phyloP scores from a whole-genome alignment of 2,329 filamentous ascomycete species.

The Epicoccum sorghinum region DNA sequence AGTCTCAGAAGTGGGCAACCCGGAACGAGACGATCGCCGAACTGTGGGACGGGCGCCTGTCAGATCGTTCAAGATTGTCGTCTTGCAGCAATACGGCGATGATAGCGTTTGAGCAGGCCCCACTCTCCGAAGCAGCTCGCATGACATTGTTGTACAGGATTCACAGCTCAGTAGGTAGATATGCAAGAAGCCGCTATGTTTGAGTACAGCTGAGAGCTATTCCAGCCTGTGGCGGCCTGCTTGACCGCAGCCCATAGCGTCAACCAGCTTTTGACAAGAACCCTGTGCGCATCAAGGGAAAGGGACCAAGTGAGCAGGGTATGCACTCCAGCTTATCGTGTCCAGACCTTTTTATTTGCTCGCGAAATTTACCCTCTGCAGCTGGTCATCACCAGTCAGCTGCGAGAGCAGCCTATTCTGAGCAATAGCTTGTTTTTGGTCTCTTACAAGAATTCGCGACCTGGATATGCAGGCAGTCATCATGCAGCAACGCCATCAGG shows the following conservation, averaged over 20 bases:
- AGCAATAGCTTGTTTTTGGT: slow-evolving; percentile 24
- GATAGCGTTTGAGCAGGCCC: slow-evolving; percentile 20
- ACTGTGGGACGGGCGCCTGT: slow-evolving; percentile 23
- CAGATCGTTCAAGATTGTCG: slow-evolving; percentile 17
- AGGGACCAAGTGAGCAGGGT: background rate
- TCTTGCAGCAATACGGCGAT: background rate
- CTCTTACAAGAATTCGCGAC: slow-evolving; percentile 30
- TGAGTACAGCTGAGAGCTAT: background rate
- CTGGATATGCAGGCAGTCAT: slow-evolving; percentile 18
- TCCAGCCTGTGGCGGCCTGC: background rate
- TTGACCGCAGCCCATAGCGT: background rate
- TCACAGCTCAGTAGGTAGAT: background rate
- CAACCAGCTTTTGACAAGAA: background rate
- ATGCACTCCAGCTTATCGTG: background rate
- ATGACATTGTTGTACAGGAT: background rate
- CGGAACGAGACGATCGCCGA: slow-evolving; percentile 39
- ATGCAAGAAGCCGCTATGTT: background rate
- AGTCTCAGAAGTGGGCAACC: slow-evolving; percentile 33
- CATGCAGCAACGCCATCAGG: slow-evolving; percentile 14
- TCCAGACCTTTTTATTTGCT: background rate
- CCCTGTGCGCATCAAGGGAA: slow-evolving; percentile 1
- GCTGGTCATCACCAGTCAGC: background rate
- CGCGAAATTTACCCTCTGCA: background rate
- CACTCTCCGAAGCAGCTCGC: background rate
- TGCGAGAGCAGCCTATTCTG: slow-evolving; percentile 25